These are phyloP conservation scores for Phytopythium kandeliae DNA, from an alignment of 352 stramenopile genomes.

Conservation along the genomic window DNA sequence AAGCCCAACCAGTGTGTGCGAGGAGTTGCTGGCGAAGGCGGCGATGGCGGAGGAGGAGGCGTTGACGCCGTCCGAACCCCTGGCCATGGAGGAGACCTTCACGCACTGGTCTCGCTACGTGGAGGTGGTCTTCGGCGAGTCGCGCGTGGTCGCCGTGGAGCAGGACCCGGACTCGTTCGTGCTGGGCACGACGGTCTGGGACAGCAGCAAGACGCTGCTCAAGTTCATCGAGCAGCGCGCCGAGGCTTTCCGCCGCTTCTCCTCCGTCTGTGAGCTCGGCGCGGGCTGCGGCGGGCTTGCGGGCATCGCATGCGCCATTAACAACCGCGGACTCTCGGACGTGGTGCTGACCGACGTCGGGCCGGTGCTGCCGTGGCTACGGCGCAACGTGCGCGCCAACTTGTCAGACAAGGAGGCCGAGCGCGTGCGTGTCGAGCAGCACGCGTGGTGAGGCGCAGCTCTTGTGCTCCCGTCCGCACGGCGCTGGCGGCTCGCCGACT, in stretches of 20 bases:
- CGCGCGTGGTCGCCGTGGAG: constrained; percentile 45
- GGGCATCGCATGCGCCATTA: constrained; percentile 68
- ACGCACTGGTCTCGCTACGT: constrained; percentile 78
- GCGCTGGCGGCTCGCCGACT: too few species aligned
- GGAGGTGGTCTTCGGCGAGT: constrained; percentile 36
- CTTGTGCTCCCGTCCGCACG: too few species aligned
- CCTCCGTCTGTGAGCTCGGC: constrained; percentile 70
- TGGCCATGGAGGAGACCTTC: constrained; percentile 70
- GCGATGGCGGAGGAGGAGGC: constrained; percentile 56
- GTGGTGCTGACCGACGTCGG: constrained; percentile 77
- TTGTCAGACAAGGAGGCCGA: constrained; percentile 47
- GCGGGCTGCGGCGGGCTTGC: constrained; percentile 67
- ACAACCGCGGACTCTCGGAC: constrained; percentile 44
- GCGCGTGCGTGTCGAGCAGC: constrained; percentile 49
- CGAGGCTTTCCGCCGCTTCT: constrained; percentile 42
- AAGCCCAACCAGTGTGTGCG: too few species aligned
- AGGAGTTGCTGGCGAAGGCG: too few species aligned
- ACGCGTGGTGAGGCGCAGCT: too few species aligned
- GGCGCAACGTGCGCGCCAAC: constrained; percentile 60
- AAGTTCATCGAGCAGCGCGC: constrained; percentile 77
- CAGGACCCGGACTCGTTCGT: constrained; percentile 83
- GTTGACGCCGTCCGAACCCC: constrained; percentile 43
- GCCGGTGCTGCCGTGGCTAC: constrained; percentile 72
- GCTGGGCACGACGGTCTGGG: constrained; percentile 77
- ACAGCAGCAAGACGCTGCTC: constrained; percentile 81